These are phyloP conservation scores for Xylariaceae sp. DNA, from an alignment of 2,329 filamentous ascomycete species.

Conservation along the genomic window DNA sequence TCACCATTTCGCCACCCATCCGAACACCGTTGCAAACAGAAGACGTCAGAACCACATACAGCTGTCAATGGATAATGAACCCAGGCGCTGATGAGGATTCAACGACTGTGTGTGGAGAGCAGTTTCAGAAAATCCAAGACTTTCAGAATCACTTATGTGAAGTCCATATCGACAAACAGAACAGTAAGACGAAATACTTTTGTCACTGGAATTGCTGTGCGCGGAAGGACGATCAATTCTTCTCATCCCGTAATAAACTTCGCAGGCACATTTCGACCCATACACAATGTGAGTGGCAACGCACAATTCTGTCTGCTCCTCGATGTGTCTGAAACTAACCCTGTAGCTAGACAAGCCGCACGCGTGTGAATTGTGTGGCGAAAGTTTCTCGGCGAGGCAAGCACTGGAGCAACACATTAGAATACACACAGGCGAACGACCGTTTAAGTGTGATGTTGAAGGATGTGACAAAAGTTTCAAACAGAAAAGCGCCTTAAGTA, in stretches of 20 bases:
- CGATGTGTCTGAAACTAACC: conserved; percentile 17
- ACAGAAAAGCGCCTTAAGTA: conserved; percentile 64
- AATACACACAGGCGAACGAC: conserved; percentile 63
- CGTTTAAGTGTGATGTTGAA: conserved; percentile 50
- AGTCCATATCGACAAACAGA: conserved; percentile 21
- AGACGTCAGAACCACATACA: not conserved
- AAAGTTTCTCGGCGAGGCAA: conserved; percentile 62
- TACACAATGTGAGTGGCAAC: conserved; percentile 25
- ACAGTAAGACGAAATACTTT: conserved; percentile 26
- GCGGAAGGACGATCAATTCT: conserved; percentile 24
- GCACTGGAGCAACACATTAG: conserved; percentile 64
- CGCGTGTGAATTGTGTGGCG: conserved; percentile 51
- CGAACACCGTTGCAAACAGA: too few relatives aligned
- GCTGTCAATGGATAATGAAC: conserved; percentile 26
- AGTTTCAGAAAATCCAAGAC: conserved; percentile 20
- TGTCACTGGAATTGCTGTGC: conserved; percentile 30
- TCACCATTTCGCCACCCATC: conserved; percentile 1
- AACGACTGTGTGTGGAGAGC: conserved; percentile 20
- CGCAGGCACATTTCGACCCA: conserved; percentile 31
- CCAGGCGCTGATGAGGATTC: conserved; percentile 5
- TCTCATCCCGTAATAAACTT: conserved; percentile 31
- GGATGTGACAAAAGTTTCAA: conserved; percentile 58
- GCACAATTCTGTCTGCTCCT: not conserved
- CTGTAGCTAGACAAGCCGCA: conserved; percentile 52
- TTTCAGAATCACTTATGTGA: conserved; percentile 27